Percentiles rank a stretch among this genome's conserved stretches.
Conservation (phyloP, 768 basidiomycete genomes). For the Calocera cornea region DNA sequence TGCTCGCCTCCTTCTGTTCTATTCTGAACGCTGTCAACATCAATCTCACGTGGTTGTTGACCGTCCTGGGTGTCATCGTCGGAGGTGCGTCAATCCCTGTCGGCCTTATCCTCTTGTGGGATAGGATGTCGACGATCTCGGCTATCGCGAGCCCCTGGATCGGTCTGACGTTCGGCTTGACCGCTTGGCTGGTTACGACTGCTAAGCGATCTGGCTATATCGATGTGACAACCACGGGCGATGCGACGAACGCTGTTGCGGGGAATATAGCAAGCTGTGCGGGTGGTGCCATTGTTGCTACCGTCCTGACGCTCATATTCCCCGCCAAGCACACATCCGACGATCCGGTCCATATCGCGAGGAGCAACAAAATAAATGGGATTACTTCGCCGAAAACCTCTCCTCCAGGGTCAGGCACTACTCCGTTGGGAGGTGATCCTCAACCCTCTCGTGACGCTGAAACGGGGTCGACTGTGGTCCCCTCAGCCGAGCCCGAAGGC, state of each 20-base stretch:
- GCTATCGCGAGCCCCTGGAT: conserved; percentile 20
- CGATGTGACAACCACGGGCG: conserved; percentile 18
- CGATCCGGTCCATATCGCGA: not conserved
- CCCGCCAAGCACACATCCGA: conserved; percentile 23
- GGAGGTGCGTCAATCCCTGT: conserved; percentile 20
- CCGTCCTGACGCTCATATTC: conserved; percentile 18
- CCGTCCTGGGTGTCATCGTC: conserved; percentile 19
- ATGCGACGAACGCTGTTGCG: conserved; percentile 21
- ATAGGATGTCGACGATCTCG: conserved; percentile 17
- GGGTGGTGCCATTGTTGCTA: conserved; percentile 19
- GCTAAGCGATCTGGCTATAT: conserved; percentile 15
- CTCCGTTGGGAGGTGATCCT: not conserved
- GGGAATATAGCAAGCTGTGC: conserved; percentile 21
- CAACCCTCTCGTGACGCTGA: not conserved
- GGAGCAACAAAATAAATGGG: not conserved
- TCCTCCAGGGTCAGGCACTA: not conserved
- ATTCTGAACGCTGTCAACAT: conserved; percentile 20
- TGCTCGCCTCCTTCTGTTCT: conserved; percentile 21
- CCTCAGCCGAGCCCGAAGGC: not conserved
- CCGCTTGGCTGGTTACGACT: conserved; percentile 21
- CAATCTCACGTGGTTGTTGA: conserved; percentile 23
- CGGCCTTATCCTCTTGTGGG: conserved; percentile 16
- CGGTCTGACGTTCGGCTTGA: conserved; percentile 20
- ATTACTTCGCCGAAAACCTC: not conserved
- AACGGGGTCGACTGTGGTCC: not conserved